A percentile compares a stretch with the other conserved stretches of the same genome.
Evolutionary conservation across 495 filamentous ascomycete genomes (phyloP).

Genomic region (Penicillium cosmopolitanum): DNA sequence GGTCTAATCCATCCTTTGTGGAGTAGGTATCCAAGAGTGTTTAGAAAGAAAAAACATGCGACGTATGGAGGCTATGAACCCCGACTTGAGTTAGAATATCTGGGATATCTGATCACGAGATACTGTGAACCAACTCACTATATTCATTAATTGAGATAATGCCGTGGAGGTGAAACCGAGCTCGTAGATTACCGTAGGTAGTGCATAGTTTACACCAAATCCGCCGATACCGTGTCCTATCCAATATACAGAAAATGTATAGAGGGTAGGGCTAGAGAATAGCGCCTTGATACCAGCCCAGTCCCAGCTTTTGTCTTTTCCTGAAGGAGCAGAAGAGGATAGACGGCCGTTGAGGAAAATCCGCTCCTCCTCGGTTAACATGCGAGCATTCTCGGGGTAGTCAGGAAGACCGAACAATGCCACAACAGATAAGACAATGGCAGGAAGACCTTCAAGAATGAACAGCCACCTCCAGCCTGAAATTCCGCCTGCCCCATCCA

Average conservation of each 20-base stretch:
- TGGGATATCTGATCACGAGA: neutral
- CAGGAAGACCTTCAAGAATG: constrained; percentile 48
- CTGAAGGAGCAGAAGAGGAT: constrained; percentile 22
- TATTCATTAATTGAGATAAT: constrained; percentile 47
- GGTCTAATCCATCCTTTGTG: constrained; percentile 41
- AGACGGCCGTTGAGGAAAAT: constrained; percentile 30
- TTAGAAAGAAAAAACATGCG: constrained; percentile 43
- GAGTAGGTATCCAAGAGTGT: constrained; percentile 36
- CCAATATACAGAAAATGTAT: constrained; percentile 42
- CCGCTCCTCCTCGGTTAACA: constrained; percentile 43
- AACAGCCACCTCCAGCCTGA: constrained; percentile 52
- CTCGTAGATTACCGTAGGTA: constrained; percentile 50
- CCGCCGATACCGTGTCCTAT: constrained; percentile 48
- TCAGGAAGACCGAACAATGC: constrained; percentile 45
- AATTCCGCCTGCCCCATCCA: constrained; percentile 38
- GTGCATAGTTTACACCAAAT: constrained; percentile 43
- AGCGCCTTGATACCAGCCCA: constrained; percentile 32
- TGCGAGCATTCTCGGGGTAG: constrained; percentile 43
- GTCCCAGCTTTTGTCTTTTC: constrained; percentile 33
- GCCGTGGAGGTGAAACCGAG: constrained; percentile 45
- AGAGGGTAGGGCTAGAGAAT: constrained; percentile 37
- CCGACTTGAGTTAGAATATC: neutral
- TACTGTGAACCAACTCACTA: constrained; percentile 30
- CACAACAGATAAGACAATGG: constrained; percentile 37
- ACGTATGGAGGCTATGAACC: constrained; percentile 41